These are phyloP conservation scores for Diaporthe citri DNA, from an alignment of 2,329 filamentous ascomycete species.

Conservation along the genomic window DNA sequence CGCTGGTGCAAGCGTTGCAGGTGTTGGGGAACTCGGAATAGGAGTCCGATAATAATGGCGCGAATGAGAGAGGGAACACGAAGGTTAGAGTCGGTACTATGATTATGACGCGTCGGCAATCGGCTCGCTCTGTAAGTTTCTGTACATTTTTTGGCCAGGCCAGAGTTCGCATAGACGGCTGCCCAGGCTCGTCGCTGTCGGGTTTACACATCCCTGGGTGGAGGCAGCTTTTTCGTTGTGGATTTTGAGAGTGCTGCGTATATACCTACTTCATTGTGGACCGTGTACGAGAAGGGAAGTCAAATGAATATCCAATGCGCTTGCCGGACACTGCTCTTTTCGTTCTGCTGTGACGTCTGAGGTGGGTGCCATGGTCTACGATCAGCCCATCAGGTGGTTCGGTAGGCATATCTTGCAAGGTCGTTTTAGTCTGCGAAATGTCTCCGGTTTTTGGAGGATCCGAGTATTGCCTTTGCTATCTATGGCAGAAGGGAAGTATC, in stretches of 20 bases:
- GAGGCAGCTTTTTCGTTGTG: slow-evolving; percentile 20
- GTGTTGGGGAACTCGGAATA: slow-evolving; percentile 60
- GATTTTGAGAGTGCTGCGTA: slow-evolving; percentile 33
- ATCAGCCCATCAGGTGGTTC: not conserved
- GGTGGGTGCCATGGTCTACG: not conserved
- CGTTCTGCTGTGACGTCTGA: not conserved
- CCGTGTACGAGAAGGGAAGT: not conserved
- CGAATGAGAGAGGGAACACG: not conserved
- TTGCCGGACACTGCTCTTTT: not conserved
- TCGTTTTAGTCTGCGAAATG: not conserved
- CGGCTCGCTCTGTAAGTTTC: slow-evolving; percentile 5
- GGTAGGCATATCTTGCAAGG: not conserved
- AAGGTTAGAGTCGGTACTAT: not conserved
- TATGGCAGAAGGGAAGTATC: not conserved
- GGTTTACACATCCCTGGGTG: not conserved
- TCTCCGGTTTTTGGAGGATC: not conserved
- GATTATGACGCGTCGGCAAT: not conserved
- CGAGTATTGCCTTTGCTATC: not conserved
- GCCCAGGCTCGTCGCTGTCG: slow-evolving; percentile 2
- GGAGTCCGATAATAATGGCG: slow-evolving; percentile 11
- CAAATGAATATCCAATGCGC: not conserved
- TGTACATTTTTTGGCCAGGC: slow-evolving; percentile 27
- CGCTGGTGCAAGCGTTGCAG: slow-evolving; percentile 69
- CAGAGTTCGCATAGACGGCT: slow-evolving; percentile 19
- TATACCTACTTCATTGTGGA: slow-evolving; percentile 38